A percentile compares a stretch with the other conserved stretches of the same genome.
phyloP scores from a whole-genome alignment of 192 early-diverging fungal species.

The Backusella luteola region DNA sequence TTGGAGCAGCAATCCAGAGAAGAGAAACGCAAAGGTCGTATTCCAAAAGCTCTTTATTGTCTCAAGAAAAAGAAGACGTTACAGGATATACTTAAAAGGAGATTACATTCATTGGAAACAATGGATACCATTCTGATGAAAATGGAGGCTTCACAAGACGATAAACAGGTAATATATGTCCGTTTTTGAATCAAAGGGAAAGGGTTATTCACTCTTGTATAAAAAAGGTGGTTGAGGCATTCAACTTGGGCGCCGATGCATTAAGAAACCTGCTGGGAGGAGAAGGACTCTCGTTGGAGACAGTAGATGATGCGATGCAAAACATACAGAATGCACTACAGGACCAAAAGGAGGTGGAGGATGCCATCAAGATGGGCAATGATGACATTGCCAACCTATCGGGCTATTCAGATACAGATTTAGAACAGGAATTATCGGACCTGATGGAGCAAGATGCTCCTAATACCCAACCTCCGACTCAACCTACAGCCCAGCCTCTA shows the following conservation, averaged over 20 bases:
- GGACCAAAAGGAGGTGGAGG: slow-evolving; percentile 64
- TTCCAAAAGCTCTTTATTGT: slow-evolving; percentile 51
- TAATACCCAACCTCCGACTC: not conserved
- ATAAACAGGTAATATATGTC: slow-evolving; percentile 46
- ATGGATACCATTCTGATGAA: slow-evolving; percentile 60
- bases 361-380: slow-evolving; percentile 48
- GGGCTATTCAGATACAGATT: not conserved
- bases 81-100: slow-evolving; percentile 52
- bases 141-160: slow-evolving; percentile 61
- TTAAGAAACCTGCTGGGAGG: slow-evolving; percentile 45
- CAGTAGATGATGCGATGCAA: slow-evolving; percentile 60
- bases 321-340: slow-evolving; percentile 56
- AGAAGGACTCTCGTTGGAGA: slow-evolving; percentile 44
- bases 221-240: slow-evolving; percentile 55
- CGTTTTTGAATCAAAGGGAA: not conserved
- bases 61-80: slow-evolving; percentile 55
- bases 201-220: not conserved
- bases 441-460: not conserved
- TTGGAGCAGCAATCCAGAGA: slow-evolving; percentile 11
- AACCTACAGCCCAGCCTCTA: not conserved
- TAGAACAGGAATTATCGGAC: not conserved
- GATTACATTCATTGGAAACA: slow-evolving; percentile 55
- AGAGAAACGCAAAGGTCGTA: slow-evolving; percentile 26
- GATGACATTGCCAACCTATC: not conserved
- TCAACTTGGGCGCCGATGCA: slow-evolving; percentile 55